Base-by-base conservation (phyloP, 176 grass and related monocot genomes). In the Musa troglodytarum region DNA sequence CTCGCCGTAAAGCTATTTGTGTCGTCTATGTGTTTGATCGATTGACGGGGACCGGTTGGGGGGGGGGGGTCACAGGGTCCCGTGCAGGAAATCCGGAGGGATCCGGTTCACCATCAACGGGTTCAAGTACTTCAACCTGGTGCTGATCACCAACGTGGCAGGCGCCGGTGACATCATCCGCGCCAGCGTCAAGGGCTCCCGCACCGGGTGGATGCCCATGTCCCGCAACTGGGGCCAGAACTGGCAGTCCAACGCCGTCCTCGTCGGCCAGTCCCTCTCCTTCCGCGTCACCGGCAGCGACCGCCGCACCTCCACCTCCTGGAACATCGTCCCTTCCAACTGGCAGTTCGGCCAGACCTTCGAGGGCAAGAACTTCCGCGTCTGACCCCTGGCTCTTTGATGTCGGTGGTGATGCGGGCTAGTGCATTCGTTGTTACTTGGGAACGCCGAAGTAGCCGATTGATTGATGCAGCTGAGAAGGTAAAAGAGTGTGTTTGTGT, bases 151-250 rank as follows among this genome's bases (percentile, higher is more conserved):
- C 0, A 96, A 96, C 72, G 92, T 96, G 68, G 92, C 89, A 0
- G 92, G 92, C 11, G 87, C 92, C 0, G 92, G 92, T 1, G 80
- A 96, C 87, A 24, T 96, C 53, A 82, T 89, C 49, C 80, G 74
- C 24, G 92, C 85, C 10, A 83, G 75, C 62, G 87, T 92, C 2
- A 89, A 89, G 82, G 82, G 73, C 11, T 73, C 80, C 55, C 63
- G 76, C 84, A 83, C 86, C 15, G 82, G 70, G 34, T 96, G 92
- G 92, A 68, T 89, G 86, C 78, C 87, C 69, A 86, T 96, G 89
- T 85, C 84, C 2, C 84, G 87, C 28, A 96, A 96, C 82, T 96
- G 92, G 92, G 92, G 92, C 77, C 92, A 96, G 85, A 96, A 92
- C 76, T 96, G 92, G 92, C 89, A 92, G 87, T 87, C 84, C 78